Percentiles rank a stretch among this genome's conserved stretches.
These are phyloP conservation scores for Lipomyces japonicus DNA, from an alignment of 805 yeast species.

Conservation along the genomic window DNA sequence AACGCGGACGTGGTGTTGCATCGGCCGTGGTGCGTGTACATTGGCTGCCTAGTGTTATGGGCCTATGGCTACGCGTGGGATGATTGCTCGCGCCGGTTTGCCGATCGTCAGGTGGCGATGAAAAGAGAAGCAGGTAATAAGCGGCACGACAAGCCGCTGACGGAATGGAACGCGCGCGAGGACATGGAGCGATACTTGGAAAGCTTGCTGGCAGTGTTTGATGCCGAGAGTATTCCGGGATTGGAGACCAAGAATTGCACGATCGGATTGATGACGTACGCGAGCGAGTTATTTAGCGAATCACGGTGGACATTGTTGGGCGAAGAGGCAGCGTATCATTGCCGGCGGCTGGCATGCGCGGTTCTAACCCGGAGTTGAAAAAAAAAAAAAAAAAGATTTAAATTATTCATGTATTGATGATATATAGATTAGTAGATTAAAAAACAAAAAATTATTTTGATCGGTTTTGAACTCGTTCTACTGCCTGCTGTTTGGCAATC, in stretches of 20 bases:
- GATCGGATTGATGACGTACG: constrained; percentile 22
- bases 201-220: constrained; percentile 13
- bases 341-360: constrained; percentile 15
- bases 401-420: too few relatives aligned
- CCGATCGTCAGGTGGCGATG: constrained; percentile 6
- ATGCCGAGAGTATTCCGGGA: constrained; percentile 11
- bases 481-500: constrained; percentile 1
- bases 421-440: too few relatives aligned
- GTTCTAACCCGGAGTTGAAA: constrained; percentile 20
- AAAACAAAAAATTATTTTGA: not conserved
- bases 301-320: constrained; percentile 25
- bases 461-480: not conserved
- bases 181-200: constrained; percentile 23
- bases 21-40: constrained; percentile 34
- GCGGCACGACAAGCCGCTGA: not conserved
- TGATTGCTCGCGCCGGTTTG: constrained; percentile 10
- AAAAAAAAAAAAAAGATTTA: too few relatives aligned
- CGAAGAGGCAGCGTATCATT: constrained; percentile 24
- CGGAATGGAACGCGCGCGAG: constrained; percentile 18
- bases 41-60: constrained; percentile 33
- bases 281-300: constrained; percentile 12
- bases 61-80: constrained; percentile 30
- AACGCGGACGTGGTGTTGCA: constrained; percentile 30
- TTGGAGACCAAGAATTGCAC: constrained; percentile 21
- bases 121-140: not conserved